Percentiles rank a stretch among this genome's conserved stretches.
Conservation (phyloP, 495 filamentous ascomycete genomes). For the Margaritispora aquatica region DNA sequence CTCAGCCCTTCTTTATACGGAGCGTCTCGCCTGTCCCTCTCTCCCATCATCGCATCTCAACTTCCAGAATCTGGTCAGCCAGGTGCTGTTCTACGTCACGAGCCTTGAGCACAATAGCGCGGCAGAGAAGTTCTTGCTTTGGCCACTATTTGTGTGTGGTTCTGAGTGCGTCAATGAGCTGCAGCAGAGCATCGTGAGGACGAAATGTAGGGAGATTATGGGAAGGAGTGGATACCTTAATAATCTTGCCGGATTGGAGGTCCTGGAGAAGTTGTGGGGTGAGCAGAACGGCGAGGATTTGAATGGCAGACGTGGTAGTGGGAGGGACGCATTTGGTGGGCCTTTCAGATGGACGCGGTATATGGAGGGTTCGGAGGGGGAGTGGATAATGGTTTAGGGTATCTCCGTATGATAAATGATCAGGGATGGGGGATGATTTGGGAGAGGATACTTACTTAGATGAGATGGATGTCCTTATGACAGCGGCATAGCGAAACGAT, state of each 20-base stretch:
- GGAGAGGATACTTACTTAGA: background rate
- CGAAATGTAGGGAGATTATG: slow-evolving; percentile 80
- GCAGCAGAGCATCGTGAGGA: slow-evolving; percentile 69
- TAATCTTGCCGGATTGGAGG: slow-evolving; percentile 77
- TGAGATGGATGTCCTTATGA: background rate
- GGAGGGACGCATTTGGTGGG: slow-evolving; percentile 29
- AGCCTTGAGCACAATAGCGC: slow-evolving; percentile 59
- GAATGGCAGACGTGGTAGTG: slow-evolving; percentile 11
- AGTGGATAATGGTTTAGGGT: slow-evolving; percentile 76
- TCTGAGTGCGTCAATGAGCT: slow-evolving; percentile 83
- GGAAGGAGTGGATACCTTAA: slow-evolving; percentile 87
- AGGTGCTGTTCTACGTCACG: slow-evolving; percentile 74
- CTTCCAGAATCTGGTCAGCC: slow-evolving; percentile 76
- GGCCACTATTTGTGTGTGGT: slow-evolving; percentile 88
- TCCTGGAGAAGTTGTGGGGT: slow-evolving; percentile 80
- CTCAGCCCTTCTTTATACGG: slow-evolving; percentile 82
- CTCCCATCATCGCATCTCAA: slow-evolving; percentile 68
- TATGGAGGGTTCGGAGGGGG: slow-evolving; percentile 71
- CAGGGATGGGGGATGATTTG: background rate
- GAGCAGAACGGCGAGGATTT: slow-evolving; percentile 38
- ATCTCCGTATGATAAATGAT: background rate
- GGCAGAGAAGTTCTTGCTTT: slow-evolving; percentile 83
- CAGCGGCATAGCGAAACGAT: too few relatives aligned
- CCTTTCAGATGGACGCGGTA: slow-evolving; percentile 71
- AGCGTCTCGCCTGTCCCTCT: slow-evolving; percentile 76